phyloP scores from a whole-genome alignment of 164 flowering plant genomes.

The Vitis amurensis region DNA sequence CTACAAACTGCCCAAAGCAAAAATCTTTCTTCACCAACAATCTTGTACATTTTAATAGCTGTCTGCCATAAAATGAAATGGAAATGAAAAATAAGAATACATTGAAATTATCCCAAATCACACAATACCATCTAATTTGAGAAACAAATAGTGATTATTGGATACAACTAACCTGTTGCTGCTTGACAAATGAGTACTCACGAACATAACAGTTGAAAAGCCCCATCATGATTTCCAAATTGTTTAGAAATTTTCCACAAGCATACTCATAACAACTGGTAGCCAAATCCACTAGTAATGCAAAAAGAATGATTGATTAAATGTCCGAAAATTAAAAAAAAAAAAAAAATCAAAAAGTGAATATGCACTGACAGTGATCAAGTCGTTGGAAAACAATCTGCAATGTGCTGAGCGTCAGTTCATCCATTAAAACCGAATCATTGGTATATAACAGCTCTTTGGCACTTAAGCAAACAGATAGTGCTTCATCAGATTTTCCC shows the following conservation, averaged over 20 bases:
- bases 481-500: slow-evolving; percentile 86
- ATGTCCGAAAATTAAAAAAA: background rate
- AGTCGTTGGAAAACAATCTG: slow-evolving; percentile 93
- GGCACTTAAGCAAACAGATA: slow-evolving; percentile 63
- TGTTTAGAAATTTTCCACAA: slow-evolving; percentile 67
- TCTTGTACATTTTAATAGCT: slow-evolving; percentile 95
- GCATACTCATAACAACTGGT: slow-evolving; percentile 89
- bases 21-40: slow-evolving; percentile 84
- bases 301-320: background rate
- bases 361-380: slow-evolving; percentile 62
- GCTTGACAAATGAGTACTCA: slow-evolving; percentile 88
- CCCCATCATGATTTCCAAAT: slow-evolving; percentile 86
- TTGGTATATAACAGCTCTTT: slow-evolving; percentile 59
- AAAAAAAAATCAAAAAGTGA: background rate
- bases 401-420: slow-evolving; percentile 83
- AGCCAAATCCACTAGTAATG: slow-evolving; percentile 79
- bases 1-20: slow-evolving; percentile 99
- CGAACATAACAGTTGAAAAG: slow-evolving; percentile 93
- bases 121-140: background rate
- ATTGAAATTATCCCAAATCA: background rate
- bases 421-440: slow-evolving; percentile 57
- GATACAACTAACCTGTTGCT: slow-evolving; percentile 76
- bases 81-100: slow-evolving; percentile 1
- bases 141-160: background rate
- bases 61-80: slow-evolving; percentile 50